Percentiles rank a stretch among this genome's conserved stretches.
Evolutionary conservation across 768 basidiomycete genomes (phyloP).

Genomic region (Serendipita vermifera): DNA sequence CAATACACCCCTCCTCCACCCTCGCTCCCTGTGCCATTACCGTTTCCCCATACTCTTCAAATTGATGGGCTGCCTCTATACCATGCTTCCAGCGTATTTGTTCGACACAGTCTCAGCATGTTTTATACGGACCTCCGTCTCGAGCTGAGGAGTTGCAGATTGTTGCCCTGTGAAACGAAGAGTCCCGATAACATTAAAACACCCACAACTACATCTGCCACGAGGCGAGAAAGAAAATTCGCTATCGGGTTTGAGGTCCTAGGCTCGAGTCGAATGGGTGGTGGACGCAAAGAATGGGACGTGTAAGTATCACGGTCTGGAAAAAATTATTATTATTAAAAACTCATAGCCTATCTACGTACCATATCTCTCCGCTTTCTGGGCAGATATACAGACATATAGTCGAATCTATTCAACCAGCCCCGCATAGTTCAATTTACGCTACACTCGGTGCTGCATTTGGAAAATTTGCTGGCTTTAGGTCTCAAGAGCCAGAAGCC

Average conservation of each 20-base stretch:
- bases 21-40: slow-evolving; percentile 42
- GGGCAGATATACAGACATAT: slow-evolving; percentile 53
- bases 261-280: slow-evolving; percentile 52
- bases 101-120: slow-evolving; percentile 63
- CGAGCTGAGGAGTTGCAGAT: slow-evolving; percentile 37
- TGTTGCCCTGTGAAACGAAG: background rate
- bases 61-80: slow-evolving; percentile 69
- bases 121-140: slow-evolving; percentile 55
- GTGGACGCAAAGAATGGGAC: slow-evolving; percentile 53
- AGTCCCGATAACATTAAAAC: no score
- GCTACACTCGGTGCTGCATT: slow-evolving; percentile 38
- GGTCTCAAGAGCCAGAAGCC: no score
- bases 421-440: slow-evolving; percentile 59
- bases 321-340: background rate
- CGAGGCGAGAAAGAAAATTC: slow-evolving; percentile 21
- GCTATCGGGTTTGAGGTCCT: slow-evolving; percentile 41
- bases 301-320: slow-evolving; percentile 39
- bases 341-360: slow-evolving; percentile 47
- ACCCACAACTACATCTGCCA: slow-evolving; percentile 6
- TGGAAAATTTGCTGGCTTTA: slow-evolving; percentile 16
- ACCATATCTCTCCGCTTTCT: slow-evolving; percentile 53
- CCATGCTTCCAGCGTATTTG: slow-evolving; percentile 51
- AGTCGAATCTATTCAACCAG: slow-evolving; percentile 65
- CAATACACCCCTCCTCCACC: slow-evolving; percentile 55
- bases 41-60: slow-evolving; percentile 54